These are phyloP conservation scores for Melanogaster broomeanus DNA, from an alignment of 768 basidiomycete genomes.

Conservation along the genomic window DNA sequence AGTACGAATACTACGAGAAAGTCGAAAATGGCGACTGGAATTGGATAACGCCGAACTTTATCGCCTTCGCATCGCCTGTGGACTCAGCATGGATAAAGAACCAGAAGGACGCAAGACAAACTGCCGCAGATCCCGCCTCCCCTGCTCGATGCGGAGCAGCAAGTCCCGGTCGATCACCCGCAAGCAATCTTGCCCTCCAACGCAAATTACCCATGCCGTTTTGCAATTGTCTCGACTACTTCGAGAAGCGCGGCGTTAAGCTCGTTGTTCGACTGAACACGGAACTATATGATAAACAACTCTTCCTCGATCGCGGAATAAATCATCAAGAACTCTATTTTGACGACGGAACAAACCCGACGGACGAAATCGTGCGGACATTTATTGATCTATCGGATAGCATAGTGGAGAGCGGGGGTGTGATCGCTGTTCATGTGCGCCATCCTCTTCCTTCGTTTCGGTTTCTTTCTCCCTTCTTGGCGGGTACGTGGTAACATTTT, in stretches of 20 bases:
- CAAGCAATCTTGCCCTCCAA: slow-evolving; percentile 61
- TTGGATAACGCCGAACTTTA: slow-evolving; percentile 89
- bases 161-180: slow-evolving; percentile 21
- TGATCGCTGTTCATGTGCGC: slow-evolving; percentile 86
- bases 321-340: slow-evolving; percentile 93
- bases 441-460: slow-evolving; percentile 7
- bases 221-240: slow-evolving; percentile 91
- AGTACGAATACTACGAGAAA: slow-evolving; percentile 94
- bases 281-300: slow-evolving; percentile 79
- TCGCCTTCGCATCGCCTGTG: slow-evolving; percentile 92
- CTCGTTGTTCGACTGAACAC: slow-evolving; percentile 94
- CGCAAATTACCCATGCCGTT: slow-evolving; percentile 80
- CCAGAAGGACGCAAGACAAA: slow-evolving; percentile 63
- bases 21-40: slow-evolving; percentile 97
- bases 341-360: slow-evolving; percentile 97
- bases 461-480: slow-evolving; percentile 8
- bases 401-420: slow-evolving; percentile 74
- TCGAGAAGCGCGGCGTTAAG: slow-evolving; percentile 83
- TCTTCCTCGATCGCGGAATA: slow-evolving; percentile 84
- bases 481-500: slow-evolving; percentile 21
- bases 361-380: slow-evolving; percentile 89
- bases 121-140: slow-evolving; percentile 19
- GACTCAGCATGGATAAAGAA: slow-evolving; percentile 80
- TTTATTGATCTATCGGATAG: slow-evolving; percentile 88
- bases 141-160: slow-evolving; percentile 30